These are phyloP conservation scores for Salix dunnii DNA, from an alignment of 345 rosid species.

Conservation along the genomic window DNA sequence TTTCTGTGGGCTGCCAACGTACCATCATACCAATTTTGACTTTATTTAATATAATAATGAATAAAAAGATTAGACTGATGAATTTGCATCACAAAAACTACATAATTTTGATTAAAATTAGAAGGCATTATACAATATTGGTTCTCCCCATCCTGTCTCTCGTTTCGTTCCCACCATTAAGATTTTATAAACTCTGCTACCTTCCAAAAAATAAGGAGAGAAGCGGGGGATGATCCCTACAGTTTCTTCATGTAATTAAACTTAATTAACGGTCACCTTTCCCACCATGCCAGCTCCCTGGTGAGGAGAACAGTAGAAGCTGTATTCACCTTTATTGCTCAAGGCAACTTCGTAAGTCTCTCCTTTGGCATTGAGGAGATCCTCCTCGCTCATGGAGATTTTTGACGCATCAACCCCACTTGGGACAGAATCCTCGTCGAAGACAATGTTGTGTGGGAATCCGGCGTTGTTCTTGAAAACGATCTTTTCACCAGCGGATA, in stretches of 20 bases:
- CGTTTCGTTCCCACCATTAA: background rate
- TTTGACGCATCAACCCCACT: conserved; percentile 69
- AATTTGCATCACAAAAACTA: background rate
- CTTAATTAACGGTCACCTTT: conserved; percentile 71
- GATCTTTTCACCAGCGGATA: conserved; percentile 70
- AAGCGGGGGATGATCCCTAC: conserved; percentile 2
- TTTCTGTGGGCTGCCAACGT: background rate
- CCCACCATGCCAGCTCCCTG: conserved; percentile 96
- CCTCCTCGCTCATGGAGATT: conserved; percentile 80
- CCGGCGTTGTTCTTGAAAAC: conserved; percentile 93
- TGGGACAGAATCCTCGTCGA: conserved; percentile 84
- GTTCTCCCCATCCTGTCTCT: conserved; percentile 1
- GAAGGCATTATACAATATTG: conserved; percentile 12
- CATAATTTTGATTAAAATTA: conserved; percentile 4
- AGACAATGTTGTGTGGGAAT: conserved; percentile 85
- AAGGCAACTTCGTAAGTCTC: conserved; percentile 64
- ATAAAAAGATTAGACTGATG: background rate
- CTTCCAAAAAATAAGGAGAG: conserved; percentile 2
- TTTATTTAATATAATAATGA: background rate
- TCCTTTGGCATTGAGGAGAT: conserved; percentile 61
- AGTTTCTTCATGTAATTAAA: background rate
- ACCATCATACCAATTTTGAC: background rate
- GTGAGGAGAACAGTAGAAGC: conserved; percentile 81
- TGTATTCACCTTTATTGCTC: conserved; percentile 67
- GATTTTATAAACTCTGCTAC: conserved; percentile 16